Percentiles rank a stretch among this genome's conserved stretches.
phyloP scores from a whole-genome alignment of 495 filamentous ascomycete genomes.

The Terfezia claveryi region DNA sequence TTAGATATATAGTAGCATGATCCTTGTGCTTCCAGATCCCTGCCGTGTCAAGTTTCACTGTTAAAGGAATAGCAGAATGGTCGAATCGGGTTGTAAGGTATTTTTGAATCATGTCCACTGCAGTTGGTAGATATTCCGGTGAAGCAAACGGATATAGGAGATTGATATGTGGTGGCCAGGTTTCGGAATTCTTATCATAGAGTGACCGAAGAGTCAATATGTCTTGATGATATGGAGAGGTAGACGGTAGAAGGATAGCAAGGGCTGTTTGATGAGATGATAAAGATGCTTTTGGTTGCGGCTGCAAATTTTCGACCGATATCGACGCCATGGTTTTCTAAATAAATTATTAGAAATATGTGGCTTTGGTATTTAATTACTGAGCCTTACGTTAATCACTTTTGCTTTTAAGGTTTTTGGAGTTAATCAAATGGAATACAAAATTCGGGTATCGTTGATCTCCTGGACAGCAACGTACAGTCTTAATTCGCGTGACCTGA shows the following conservation, averaged over 20 bases:
- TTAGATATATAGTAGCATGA: constrained; percentile 27
- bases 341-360: no score
- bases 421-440: no score
- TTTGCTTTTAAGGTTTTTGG: no score
- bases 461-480: no score
- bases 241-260: constrained; percentile 11
- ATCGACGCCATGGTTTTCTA: no score
- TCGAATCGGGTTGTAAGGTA: background rate
- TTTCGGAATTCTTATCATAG: constrained; percentile 32
- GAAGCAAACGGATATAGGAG: constrained; percentile 36
- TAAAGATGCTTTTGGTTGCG: no score
- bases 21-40: constrained; percentile 25
- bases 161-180: constrained; percentile 41
- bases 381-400: no score
- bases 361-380: no score
- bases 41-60: constrained; percentile 18
- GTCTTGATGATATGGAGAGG: constrained; percentile 3
- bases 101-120: constrained; percentile 13
- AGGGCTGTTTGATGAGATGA: constrained; percentile 6
- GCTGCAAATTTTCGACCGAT: no score
- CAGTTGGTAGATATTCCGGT: constrained; percentile 17
- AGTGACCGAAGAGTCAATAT: constrained; percentile 29
- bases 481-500: no score
- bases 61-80: constrained; percentile 2
- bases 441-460: no score